Base-by-base conservation (phyloP, 352 stramenopile genomes). In the Peronospora belbahrii region DNA sequence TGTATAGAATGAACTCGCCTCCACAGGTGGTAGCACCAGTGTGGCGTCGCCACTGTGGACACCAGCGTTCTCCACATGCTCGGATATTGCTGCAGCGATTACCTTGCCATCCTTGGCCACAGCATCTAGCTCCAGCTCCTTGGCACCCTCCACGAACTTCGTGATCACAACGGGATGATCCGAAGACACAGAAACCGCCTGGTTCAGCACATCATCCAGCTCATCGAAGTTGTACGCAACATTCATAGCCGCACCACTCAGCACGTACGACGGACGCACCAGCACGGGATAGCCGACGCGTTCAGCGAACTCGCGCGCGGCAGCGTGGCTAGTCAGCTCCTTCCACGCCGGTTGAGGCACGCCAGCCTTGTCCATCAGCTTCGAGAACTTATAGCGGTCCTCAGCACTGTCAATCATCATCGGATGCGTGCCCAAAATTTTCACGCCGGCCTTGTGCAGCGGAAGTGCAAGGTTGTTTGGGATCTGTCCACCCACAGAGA, bases 51-150 rank as follows among this genome's bases (percentile, higher is more conserved):
- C 97, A 70, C 88, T 98, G 76, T 99, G 97, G 15, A 99, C 96
- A 72, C 96, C 96, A 27, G 97, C 97, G 77, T 99, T 99, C 64
- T 99, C 97, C 8, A 99, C 86, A 80, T 99, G 97, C 73, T 99
- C 96, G 46, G 90, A 97, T 59, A 99, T 99, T 35, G 96, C 97
- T 70, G 98, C 97, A 68, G 97, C 97, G 28, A 99, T 73, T 56
- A 99, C 97, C 40, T 95, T 75, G 50, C 97, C 97, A 33, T 97
- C 73, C 58, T 96, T 85, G 34, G 94, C 94, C 20, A 99, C 95
- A 54, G 79, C 96, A 70, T 99, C 97, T 51, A 99, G 97, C 69
- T 99, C 97, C 44, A 99, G 97, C 74, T 99, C 97, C 64, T 98
- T 98, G 2, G 95, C 95, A 52, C 95, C 92, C 42, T 96, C 49